Evolutionary conservation across 768 basidiomycete species (phyloP), one percentile per base, ranked within the genome.

Genomic region (Mrakia frigida): DNA sequence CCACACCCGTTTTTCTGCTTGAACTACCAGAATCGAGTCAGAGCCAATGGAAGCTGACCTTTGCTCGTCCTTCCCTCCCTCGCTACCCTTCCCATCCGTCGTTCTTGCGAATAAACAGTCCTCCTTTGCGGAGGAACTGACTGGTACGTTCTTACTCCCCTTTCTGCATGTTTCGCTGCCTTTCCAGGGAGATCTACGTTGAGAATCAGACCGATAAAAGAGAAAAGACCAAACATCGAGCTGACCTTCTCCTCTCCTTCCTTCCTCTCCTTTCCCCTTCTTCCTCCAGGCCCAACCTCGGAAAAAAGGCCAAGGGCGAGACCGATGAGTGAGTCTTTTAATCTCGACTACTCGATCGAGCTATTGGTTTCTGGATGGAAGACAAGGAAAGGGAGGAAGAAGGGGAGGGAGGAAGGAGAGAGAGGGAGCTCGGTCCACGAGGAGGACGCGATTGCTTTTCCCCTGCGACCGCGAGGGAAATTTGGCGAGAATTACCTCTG

Each of bases 81-180:
- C 25, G 25, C 46, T 33, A 9, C 10, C 46, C 10, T 14, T 68
- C 13, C 50, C 43, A 21, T 23, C 41, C 63, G 73, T 28, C 33
- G 23, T 9, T n/a, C n/a, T 14, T 31, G 31, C n/a, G 18, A 16
- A 4, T 3, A n/a, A 21, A 0, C 60, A 77, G 76, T 77, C 37
- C 35, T 73, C 28, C 70, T 77, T 39, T 63, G 65, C 13, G 76
- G 76, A 39, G 76, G 76, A 23, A 74, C 67, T 28, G 76, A 77
- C 53, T 77, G 76, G 76, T 77, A 50, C 21, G 76, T 77, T 4
- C 28, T 21, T 59, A 35, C 11, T 18, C 2, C 11, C 33, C n/a
- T 33, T 13, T n/a, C 43, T n/a, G 11, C 28, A 14, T 21, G 28
- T 23, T n/a, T 10, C 41, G 6, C 14, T 41, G 21, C 43, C 28